Base-by-base conservation (phyloP, 129 eudicot species). In the Logfia minima region DNA sequence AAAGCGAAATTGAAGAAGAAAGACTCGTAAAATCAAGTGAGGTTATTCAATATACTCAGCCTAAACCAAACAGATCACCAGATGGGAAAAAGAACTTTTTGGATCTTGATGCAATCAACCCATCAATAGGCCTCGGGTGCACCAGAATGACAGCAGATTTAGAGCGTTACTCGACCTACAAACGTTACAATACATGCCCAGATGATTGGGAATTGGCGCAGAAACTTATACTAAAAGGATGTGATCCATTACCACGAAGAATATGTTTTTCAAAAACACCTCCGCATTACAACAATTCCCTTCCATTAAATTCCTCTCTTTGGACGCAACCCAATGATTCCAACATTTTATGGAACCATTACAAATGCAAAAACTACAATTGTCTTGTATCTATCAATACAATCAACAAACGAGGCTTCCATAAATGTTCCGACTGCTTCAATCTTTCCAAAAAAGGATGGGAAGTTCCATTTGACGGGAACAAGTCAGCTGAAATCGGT, bases 131-230 rank as follows among this genome's bases (percentile, higher is more conserved):
- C 75, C 74, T 75, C 8, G 73, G 67, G 34, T 81, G 81, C 61
- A 35, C 81, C 41, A 71, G 60, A 11, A 70, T 81, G 85, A n/a
- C 74, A 0, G 75, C 72, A 0, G 13, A 70, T 51, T 24, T 76
- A 22, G 81, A 81, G 58, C 81, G 77, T 5, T 81, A 68, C 81
- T 75, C 74, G 28, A 81, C 45, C 5, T 81, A 81, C 77, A 45
- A 75, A 35, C 67, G 17, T 2, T 23, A 56, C 43, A 28, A 14
- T 0, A n/a, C 39, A 11, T 81, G 81, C 64, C 81, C 84, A 0
- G 84, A 81, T 70, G 81, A 81, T 61, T 75, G 77, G 74, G 81
- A 81, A 23, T 41, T 81, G 8, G 81, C 85, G 70, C 85, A 81
- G 5, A 81, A 81, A 37, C 85, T 81, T 51, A 45, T 76, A 26